Evolutionary conservation across 2,329 filamentous ascomycete species (phyloP).

Genomic region (Scytalidium sp.): DNA sequence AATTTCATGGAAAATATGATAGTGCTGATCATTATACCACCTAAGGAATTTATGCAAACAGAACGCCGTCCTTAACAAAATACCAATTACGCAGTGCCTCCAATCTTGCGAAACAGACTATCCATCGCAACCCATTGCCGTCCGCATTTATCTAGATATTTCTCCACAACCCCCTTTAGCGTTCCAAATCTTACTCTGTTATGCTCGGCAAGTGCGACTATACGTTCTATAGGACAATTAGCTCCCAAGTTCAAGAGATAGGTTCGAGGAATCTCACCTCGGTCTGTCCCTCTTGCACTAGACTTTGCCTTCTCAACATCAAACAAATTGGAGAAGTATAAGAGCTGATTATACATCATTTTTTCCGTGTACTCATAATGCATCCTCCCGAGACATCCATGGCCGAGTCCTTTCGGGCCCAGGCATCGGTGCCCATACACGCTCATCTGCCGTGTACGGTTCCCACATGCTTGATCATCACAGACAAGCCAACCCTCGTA

Average conservation of each 20-base stretch:
- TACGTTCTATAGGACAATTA: conserved; percentile 32
- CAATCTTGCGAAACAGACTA: conserved; percentile 70
- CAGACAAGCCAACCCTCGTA: conserved; percentile 92
- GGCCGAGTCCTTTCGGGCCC: conserved; percentile 79
- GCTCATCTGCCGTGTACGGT: conserved; percentile 84
- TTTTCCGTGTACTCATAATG: conserved; percentile 84
- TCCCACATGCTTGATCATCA: conserved; percentile 83
- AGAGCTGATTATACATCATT: conserved; percentile 88
- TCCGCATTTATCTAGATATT: conserved; percentile 85
- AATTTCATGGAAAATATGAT: not conserved
- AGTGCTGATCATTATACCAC: not conserved
- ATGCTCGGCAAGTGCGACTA: conserved; percentile 72
- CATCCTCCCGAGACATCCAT: conserved; percentile 86
- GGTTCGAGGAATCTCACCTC: conserved; percentile 24
- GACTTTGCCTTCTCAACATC: conserved; percentile 79
- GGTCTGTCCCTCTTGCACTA: conserved; percentile 46
- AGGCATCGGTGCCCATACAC: conserved; percentile 91
- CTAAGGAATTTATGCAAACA: not conserved
- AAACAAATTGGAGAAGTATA: conserved; percentile 83
- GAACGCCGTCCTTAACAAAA: not conserved
- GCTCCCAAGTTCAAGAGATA: conserved; percentile 1
- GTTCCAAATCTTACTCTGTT: conserved; percentile 79
- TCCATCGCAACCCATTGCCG: conserved; percentile 95
- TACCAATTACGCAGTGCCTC: conserved; percentile 37
- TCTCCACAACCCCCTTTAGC: conserved; percentile 73